A percentile compares a stretch with the other conserved stretches of the same genome.
Evolutionary conservation across 2,329 filamentous ascomycete species (phyloP).

Genomic region (Epichloe scottii): DNA sequence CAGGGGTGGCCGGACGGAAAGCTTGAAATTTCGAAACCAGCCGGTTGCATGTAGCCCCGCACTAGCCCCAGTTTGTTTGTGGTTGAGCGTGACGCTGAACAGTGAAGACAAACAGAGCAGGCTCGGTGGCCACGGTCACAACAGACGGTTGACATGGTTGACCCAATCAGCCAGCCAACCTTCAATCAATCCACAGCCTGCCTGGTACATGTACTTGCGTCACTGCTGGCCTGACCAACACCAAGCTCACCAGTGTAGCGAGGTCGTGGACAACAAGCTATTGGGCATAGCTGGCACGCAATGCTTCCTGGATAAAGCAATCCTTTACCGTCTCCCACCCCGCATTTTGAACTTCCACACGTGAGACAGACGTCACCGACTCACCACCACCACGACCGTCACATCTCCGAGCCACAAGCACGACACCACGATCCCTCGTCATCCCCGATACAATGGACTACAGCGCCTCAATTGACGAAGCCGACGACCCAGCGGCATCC

Average conservation of each 20-base stretch:
- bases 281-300: not conserved
- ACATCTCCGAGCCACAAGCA: not conserved
- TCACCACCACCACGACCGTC: not conserved
- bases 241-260: not conserved
- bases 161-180: too few relatives aligned
- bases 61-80: too few relatives aligned
- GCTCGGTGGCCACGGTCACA: too few relatives aligned
- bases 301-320: conserved; percentile 2
- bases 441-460: conserved; percentile 39
- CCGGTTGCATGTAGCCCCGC: too few relatives aligned
- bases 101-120: too few relatives aligned
- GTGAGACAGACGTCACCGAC: not conserved
- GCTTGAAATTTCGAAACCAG: too few relatives aligned
- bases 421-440: not conserved
- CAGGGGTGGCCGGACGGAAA: not conserved
- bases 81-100: too few relatives aligned
- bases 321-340: not conserved
- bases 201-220: conserved; percentile 2
- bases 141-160: too few relatives aligned
- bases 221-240: not conserved
- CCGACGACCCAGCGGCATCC: conserved; percentile 38
- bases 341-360: not conserved
- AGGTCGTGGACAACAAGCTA: not conserved
- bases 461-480: conserved; percentile 41
- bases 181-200: not conserved